phyloP scores from a whole-genome alignment of 192 early-diverging fungal genomes.

The Backusella tarrabulga region DNA sequence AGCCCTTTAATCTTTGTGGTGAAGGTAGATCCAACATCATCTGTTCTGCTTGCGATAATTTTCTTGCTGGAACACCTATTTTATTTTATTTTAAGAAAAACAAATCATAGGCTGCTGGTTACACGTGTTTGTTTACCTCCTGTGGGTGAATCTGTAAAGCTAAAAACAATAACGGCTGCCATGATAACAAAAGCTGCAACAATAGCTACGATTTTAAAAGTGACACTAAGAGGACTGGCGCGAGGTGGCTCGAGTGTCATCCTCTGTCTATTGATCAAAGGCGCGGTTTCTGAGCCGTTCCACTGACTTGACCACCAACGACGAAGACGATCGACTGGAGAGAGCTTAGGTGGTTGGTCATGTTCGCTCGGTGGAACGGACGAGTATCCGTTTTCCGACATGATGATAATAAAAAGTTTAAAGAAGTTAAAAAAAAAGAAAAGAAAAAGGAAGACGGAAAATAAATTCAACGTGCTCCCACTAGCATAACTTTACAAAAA shows the following conservation, averaged over 20 bases:
- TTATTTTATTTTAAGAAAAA: background rate
- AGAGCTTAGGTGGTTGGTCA: background rate
- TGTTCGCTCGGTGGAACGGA: background rate
- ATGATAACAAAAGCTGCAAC: background rate
- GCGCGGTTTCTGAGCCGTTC: slow-evolving; percentile 4
- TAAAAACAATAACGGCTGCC: background rate
- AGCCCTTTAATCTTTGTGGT: slow-evolving; percentile 34
- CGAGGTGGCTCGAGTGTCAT: slow-evolving; percentile 27
- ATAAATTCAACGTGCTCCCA: background rate
- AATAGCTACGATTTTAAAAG: background rate
- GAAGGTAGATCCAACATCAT: slow-evolving; percentile 27
- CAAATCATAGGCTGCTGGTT: background rate
- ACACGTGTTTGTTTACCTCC: background rate
- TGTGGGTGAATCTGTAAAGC: background rate
- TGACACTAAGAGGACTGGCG: background rate
- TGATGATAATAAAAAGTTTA: background rate
- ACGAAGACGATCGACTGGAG: background rate
- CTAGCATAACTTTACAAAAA: background rate
- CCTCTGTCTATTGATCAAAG: slow-evolving; percentile 17
- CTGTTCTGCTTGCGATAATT: slow-evolving; percentile 9
- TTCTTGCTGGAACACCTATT: background rate
- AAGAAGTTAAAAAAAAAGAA: background rate
- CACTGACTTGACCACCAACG: background rate
- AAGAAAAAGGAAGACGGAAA: background rate
- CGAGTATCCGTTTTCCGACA: background rate